phyloP scores from a whole-genome alignment of 352 stramenopile species.

The Globisporangium iwayamae region DNA sequence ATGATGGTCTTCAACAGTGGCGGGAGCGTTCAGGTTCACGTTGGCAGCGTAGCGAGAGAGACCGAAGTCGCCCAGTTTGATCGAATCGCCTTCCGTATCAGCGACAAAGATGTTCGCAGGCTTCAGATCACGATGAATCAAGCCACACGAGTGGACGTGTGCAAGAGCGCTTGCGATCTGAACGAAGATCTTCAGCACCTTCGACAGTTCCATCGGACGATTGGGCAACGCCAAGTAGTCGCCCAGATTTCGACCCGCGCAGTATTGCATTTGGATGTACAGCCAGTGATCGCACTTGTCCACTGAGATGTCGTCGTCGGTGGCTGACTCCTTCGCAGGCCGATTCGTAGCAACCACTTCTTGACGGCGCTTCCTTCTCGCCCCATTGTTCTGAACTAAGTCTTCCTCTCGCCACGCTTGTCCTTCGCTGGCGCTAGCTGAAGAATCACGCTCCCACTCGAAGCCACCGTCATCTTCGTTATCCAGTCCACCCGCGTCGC shows the following conservation, averaged over 20 bases:
- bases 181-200: slow-evolving; percentile 84
- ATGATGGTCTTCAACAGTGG: slow-evolving; percentile 31
- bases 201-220: slow-evolving; percentile 67
- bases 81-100: slow-evolving; percentile 76
- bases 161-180: slow-evolving; percentile 87
- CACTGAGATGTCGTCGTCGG: slow-evolving; percentile 40
- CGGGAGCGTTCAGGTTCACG: slow-evolving; percentile 53
- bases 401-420: slow-evolving; percentile 66
- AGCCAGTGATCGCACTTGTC: slow-evolving; percentile 85
- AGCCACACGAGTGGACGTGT: slow-evolving; percentile 87
- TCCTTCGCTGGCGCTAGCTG: slow-evolving; percentile 28
- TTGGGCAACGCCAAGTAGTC: slow-evolving; percentile 75
- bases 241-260: slow-evolving; percentile 77
- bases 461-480: slow-evolving; percentile 67
- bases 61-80: slow-evolving; percentile 90
- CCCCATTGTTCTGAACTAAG: slow-evolving; percentile 25
- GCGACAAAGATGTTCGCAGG: slow-evolving; percentile 91
- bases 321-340: slow-evolving; percentile 13
- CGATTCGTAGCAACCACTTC: slow-evolving; percentile 16
- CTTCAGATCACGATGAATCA: slow-evolving; percentile 92
- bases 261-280: slow-evolving; percentile 94
- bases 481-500: slow-evolving; percentile 34
- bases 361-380: neutral
- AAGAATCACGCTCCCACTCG: slow-evolving; percentile 69
- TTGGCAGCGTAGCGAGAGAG: slow-evolving; percentile 82